Base-by-base conservation (phyloP, 257 asterid species). In the Fraxinus pennsylvanica region DNA sequence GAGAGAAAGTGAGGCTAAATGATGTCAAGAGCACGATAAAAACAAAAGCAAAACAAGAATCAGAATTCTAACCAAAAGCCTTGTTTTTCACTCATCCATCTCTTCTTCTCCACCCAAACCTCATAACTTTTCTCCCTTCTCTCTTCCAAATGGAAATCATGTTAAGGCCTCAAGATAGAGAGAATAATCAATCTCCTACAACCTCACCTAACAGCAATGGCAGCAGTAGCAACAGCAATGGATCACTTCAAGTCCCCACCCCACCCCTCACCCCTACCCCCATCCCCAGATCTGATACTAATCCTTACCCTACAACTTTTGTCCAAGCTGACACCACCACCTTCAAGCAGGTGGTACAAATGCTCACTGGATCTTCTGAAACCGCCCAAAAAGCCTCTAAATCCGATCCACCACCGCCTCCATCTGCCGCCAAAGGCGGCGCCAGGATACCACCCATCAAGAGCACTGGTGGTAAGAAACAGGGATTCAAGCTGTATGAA, bases 401-500 rank as follows among this genome's bases (percentile, higher is more conserved):
- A n/a, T 36, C 92, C 61, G 89, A 85, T 82, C 91, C 89, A 2
- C 72, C 73, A 13, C 82, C 86, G 14, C 50, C 86, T 22, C 27
- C 80, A 4, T 50, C 83, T 36, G 54, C 66, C 83, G 41, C 22
- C 57, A 65, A 70, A 68, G 78, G 81, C 63, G 75, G 84, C 45
- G 72, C 81, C 75, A 78, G 84, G 65, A 91, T 88, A 33, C 97
- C 96, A 0, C 96, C 93, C 6, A 87, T 92, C 87, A 91, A 82
- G 69, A 86, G 86, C 86, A 89, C 88, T 22, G 85, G 85, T 0
- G 94, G 87, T 69, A 94, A 94, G 87, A 94, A 89, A 45, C 97
- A 90, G 2, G 96, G 97, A 0, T 92, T 91, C 81, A 94, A 94
- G 85, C 97, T 94, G 1, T 91, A 94, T 82, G 98, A 94, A 75